Percentiles rank a stretch among this genome's conserved stretches.
Conservation (phyloP, 768 basidiomycete genomes). For the Leccinum truebloodii region DNA sequence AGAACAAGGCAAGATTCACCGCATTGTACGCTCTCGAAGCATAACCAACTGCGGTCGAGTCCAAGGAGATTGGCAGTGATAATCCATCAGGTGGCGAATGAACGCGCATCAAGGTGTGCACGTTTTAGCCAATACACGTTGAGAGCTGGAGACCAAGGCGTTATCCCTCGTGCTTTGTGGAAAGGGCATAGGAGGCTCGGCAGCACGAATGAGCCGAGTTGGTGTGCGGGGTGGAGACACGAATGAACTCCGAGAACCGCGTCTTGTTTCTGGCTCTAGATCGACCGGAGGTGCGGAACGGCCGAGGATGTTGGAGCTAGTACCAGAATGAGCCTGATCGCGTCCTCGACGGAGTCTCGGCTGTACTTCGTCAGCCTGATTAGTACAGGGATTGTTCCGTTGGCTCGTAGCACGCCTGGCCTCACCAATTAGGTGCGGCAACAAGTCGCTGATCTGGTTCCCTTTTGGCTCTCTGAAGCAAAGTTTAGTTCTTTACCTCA, state of each 20-base stretch:
- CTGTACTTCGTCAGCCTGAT: conserved; percentile 6
- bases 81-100: conserved; percentile 4
- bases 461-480: neutral
- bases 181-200: conserved; percentile 14
- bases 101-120: conserved; percentile 17
- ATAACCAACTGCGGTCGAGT: conserved; percentile 3
- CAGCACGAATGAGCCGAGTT: conserved; percentile 13
- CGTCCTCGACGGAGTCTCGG: conserved; percentile 24
- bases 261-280: conserved; percentile 4
- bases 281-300: conserved; percentile 6
- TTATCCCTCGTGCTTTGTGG: conserved; percentile 9
- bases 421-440: conserved; percentile 26
- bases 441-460: conserved; percentile 11
- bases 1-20: conserved; percentile 1
- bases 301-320: conserved; percentile 8
- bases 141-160: conserved; percentile 3
- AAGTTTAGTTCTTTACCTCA: neutral
- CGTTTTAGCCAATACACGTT: conserved; percentile 27
- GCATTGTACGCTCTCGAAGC: conserved; percentile 5
- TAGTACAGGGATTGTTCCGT: conserved; percentile 9
- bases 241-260: conserved; percentile 21
- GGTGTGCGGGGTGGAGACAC: conserved; percentile 10
- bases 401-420: conserved; percentile 6
- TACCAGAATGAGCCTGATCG: conserved; percentile 11
- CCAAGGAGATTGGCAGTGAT: conserved; percentile 7